phyloP scores from a whole-genome alignment of 208 protist species.

The Wallacemonas rigidus region DNA sequence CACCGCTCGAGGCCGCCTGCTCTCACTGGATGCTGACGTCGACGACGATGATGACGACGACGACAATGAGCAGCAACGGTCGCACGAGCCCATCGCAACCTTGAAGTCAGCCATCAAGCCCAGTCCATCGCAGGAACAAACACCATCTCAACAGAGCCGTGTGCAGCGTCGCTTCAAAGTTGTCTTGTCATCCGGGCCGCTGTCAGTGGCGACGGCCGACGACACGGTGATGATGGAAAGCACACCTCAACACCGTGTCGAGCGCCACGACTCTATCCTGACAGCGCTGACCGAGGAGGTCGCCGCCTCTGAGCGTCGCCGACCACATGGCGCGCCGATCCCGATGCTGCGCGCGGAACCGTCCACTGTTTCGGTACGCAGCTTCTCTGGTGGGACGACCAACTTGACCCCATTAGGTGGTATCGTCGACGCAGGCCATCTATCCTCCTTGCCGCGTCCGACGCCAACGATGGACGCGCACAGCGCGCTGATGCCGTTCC shows the following conservation, averaged over 20 bases:
- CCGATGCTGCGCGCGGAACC: constrained; percentile 34
- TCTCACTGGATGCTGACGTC: not conserved
- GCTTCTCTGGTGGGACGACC: constrained; percentile 1
- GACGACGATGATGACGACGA: not conserved
- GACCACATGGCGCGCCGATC: constrained; percentile 34
- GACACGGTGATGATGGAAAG: constrained; percentile 15
- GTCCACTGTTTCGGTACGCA: not conserved
- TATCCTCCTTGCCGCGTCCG: not conserved
- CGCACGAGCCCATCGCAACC: constrained; percentile 3
- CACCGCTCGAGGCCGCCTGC: too few relatives aligned
- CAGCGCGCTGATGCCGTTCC: not conserved
- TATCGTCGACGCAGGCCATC: not conserved
- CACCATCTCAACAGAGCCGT: not conserved
- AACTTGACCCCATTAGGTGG: constrained; percentile 1
- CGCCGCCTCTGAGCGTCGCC: constrained; percentile 31
- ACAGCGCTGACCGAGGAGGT: constrained; percentile 26
- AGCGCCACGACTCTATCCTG: constrained; percentile 15
- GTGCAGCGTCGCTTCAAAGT: constrained; percentile 13
- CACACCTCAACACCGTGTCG: not conserved
- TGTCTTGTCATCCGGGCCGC: constrained; percentile 1
- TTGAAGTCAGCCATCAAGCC: constrained; percentile 1
- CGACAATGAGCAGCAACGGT: constrained; percentile 12
- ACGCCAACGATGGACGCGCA: not conserved
- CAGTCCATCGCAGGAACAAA: not conserved
- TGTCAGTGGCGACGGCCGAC: not conserved